Base-by-base conservation (phyloP, 345 rosid species). In the Passiflora organensis region DNA sequence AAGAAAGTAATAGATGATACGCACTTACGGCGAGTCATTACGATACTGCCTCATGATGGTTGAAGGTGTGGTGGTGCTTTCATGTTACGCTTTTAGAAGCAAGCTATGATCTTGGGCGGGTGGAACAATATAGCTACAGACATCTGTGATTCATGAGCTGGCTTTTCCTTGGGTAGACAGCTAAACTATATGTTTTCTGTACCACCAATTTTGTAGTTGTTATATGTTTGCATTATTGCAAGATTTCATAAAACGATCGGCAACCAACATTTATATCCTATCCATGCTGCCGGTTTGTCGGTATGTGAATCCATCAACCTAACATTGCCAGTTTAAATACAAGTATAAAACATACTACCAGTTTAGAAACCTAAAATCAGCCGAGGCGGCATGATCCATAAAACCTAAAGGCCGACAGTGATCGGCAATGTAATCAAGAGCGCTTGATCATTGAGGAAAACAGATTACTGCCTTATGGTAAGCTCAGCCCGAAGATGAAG, bases 401-500 rank as follows among this genome's bases (percentile, higher is more conserved):
- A 19, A 12, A 50, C 8, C 6, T 28, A 2, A 28, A 28, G 5
- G 34, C 34, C 34, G 17, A 12, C 14, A 14, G 18, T 2, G 20
- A 4, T 1, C 1, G n/a, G 20, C 16, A 1, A 60, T 14, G 13
- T 22, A 43, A 37, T 8, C 28, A 13, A 55, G 19, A 42, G 20
- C 2, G 24, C n/a, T 23, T 13, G 14, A 16, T 50, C 42, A 19
- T n/a, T n/a, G 11, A n/a, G 23, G 28, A 23, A 28, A 37, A 53
- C 11, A 21, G 32, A 44, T 74, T 65, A 65, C 19, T 71, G 77
- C 71, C 63, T 73, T 62, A 91, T 75, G 66, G 91, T 80, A 68
- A 91, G 91, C 65, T 84, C 84, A 2, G 85, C 96, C 74, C 87
- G 75, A 23, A 91, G 88, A 72, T 91, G 85, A 52, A 91, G 93